Percentiles rank a stretch among this genome's conserved stretches.
phyloP scores from a whole-genome alignment of 2,329 filamentous ascomycete genomes.

The Epichloe sylvatica region DNA sequence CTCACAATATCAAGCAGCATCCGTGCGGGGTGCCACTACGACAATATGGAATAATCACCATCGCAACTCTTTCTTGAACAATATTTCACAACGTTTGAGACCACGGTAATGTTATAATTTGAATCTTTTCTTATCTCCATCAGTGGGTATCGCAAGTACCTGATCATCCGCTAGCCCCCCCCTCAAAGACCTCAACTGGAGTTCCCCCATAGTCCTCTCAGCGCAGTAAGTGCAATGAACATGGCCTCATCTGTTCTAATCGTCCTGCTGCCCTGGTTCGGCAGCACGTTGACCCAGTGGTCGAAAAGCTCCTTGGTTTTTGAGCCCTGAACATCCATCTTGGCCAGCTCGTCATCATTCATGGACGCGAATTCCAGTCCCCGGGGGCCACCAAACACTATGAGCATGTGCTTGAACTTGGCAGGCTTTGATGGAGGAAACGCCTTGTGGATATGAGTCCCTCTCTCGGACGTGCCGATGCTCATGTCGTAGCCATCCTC shows the following conservation, averaged over 20 bases:
- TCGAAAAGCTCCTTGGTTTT: conserved; percentile 64
- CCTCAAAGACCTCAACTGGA: conserved; percentile 1
- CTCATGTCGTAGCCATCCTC: conserved; percentile 70
- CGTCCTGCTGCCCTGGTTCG: conserved; percentile 66
- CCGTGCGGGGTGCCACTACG: too few species aligned
- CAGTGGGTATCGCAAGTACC: conserved; percentile 4
- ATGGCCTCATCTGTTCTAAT: conserved; percentile 77
- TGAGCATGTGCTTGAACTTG: conserved; percentile 54
- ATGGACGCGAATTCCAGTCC: conserved; percentile 64
- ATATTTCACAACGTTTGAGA: too few species aligned
- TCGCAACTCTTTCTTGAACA: too few species aligned
- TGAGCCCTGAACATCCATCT: conserved; percentile 48
- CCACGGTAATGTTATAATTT: background rate
- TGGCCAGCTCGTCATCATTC: conserved; percentile 40
- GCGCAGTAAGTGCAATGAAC: conserved; percentile 57
- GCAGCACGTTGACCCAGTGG: conserved; percentile 69
- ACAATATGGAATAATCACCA: background rate
- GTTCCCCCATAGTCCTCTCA: conserved; percentile 48
- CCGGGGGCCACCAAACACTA: conserved; percentile 70
- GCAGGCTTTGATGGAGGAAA: conserved; percentile 30
- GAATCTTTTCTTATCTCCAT: background rate
- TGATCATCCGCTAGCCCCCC: background rate
- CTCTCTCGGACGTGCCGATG: conserved; percentile 72
- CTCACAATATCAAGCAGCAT: background rate
- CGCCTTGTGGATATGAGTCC: conserved; percentile 34